phyloP scores from a whole-genome alignment of 78 protist genomes.

The Guillardia theta region DNA sequence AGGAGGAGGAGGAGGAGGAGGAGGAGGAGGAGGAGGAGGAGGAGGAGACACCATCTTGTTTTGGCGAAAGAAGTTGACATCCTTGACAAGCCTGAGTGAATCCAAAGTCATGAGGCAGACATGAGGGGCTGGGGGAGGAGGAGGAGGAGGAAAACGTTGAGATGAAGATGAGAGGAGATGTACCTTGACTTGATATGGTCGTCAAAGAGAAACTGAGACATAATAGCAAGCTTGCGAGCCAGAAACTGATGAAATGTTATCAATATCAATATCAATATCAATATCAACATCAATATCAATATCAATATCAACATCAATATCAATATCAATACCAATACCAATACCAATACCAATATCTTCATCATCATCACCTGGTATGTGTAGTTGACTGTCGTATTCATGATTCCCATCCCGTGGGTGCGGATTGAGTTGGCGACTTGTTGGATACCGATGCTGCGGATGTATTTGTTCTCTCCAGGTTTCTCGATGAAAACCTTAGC shows the following conservation, averaged over 20 bases:
- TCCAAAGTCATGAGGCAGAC: too few species aligned
- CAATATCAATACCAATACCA: too few species aligned
- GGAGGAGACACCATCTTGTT: too few species aligned
- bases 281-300: too few species aligned
- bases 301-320: too few species aligned
- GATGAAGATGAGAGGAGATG: too few species aligned
- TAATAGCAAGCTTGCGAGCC: constrained; percentile 44
- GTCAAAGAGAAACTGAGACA: constrained; percentile 93
- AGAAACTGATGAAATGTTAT: constrained; percentile 27
- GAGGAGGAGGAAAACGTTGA: too few species aligned
- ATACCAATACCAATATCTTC: too few species aligned
- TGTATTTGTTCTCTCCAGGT: constrained; percentile 40
- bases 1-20: too few species aligned
- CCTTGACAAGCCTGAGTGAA: not conserved
- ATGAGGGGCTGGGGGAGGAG: too few species aligned
- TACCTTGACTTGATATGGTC: constrained; percentile 84
- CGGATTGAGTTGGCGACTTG: constrained; percentile 89
- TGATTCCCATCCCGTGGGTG: constrained; percentile 96
- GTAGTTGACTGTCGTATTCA: constrained; percentile 95
- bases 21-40: too few species aligned
- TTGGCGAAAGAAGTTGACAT: not conserved
- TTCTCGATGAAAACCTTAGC: constrained; percentile 85
- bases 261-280: too few species aligned
- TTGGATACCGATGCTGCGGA: constrained; percentile 86
- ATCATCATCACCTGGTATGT: constrained; percentile 76